Base-by-base conservation (phyloP, 2,329 filamentous ascomycete genomes). In the Fusarium sambucinum region DNA sequence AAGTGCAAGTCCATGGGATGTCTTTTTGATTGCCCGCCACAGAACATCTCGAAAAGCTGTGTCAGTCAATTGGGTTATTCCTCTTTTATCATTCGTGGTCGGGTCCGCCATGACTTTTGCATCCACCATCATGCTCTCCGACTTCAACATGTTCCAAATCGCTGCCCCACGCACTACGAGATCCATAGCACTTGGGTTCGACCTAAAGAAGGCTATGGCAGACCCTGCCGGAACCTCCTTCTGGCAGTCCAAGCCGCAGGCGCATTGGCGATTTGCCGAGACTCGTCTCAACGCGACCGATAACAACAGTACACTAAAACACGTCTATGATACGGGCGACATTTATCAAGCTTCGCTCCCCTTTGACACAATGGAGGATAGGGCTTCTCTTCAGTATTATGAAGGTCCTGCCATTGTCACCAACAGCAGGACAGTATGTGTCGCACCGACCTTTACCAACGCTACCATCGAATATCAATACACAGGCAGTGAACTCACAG, bases 101-200 rank as follows among this genome's bases (percentile, higher is more conserved):
- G 48, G 30, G 0, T 33, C 59, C 3, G 17, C 25, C 1, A 69
- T 51, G 7, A 69, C 40, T 0, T 53, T 69, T 0, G 57, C 53
- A 11, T 69, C 66, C 0, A 63, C 66, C 0, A 53, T 69, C 4
- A 29, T 69, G 0, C 67, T 69, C 5, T 55, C 37, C 6, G 66
- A 69, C 5, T 69, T 69, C 0, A 19, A 23, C 2, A 32, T 41
- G 1, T 13, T 27, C 2, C 29, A 42, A 0, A 33, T 63, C 5
- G 41, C 48, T 2, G 38, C 38, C 1, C 60, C 27, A 0, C 47
- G 19, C 12, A 12, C 4, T 7, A 17, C 25, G 0, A 11, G 21
- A 10, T n/a, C 32, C 0, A 62, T 55, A 2, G 5, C 17, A 3
- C 6, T 63, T 11, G 59, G 59, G 1, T 30, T 61, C 0, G 59